Evolutionary conservation across 257 asterid species (phyloP).

Genomic region (Jaltomata sinuosa): DNA sequence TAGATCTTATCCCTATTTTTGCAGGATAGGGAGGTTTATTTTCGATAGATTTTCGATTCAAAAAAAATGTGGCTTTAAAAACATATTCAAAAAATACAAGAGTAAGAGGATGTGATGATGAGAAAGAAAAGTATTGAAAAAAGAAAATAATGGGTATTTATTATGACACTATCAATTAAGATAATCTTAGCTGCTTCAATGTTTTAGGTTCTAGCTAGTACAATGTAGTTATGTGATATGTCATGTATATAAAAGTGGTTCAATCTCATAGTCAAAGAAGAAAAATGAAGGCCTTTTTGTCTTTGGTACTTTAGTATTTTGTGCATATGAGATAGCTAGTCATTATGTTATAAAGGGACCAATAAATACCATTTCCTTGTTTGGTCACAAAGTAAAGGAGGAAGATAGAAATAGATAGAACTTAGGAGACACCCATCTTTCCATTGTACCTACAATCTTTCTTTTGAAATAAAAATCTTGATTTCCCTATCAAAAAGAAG

Average conservation of each 20-base stretch:
- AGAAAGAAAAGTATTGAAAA: neutral
- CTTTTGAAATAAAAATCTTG: neutral
- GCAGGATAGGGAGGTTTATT: accelerated
- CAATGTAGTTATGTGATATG: neutral
- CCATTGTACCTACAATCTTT: neutral
- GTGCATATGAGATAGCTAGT: neutral
- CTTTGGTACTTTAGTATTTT: neutral
- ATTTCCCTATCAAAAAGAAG: neutral
- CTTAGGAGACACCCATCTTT: neutral
- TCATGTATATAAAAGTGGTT: neutral
- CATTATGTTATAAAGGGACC: neutral
- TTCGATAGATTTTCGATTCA: neutral
- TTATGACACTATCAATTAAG: neutral
- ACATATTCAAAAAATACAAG: accelerated
- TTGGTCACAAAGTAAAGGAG: neutral
- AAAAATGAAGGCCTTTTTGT: neutral
- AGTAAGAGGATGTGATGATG: neutral
- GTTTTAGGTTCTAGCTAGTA: neutral
- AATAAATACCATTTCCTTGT: neutral
- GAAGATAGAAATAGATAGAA: neutral
- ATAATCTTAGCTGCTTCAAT: neutral
- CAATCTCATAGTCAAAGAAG: neutral
- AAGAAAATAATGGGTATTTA: neutral
- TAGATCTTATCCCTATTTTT: neutral
- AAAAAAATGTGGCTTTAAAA: accelerated